Evolutionary conservation across 805 yeast species (phyloP), one percentile per base, ranked within the genome.

Genomic region (Kuraishia hungarica): DNA sequence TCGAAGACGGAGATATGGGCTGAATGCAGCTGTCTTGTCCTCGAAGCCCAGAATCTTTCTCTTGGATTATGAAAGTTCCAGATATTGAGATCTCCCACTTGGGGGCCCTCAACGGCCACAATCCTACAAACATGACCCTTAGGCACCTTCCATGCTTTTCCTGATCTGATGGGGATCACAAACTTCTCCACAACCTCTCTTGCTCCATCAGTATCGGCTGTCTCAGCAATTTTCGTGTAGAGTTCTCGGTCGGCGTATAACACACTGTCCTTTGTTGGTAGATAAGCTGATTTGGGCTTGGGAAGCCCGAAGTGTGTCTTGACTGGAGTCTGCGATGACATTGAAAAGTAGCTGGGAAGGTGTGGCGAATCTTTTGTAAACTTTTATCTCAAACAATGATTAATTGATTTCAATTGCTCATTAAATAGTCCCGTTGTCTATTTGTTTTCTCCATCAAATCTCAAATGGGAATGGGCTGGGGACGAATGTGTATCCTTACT

Each of bases 21-120:
- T 19, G 82, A 75, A 57, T 84, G 87, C 57, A 84, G 69, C 61
- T 83, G 89, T 64, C 88, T 73, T 0, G 87, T 83, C 63, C 89
- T 72, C 3, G 87, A 77, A 17, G 88, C 89, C 88, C 89, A 84
- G 62, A 84, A 74, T 58, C 84, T 69, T 62, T 84, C 88, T 61
- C 86, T 70, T 24, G 84, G 86, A 62, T 83, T 82, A 59, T 80
- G 74, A 52, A 71, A 71, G 60, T 78, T 79, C 88, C 88, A 84
- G 53, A 81, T 77, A 67, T 84, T 83, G 66, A 83, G 76, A 62
- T 84, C 88, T 62, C 87, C 83, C 20, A 84, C 89, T 65, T 84
- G 89, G 1, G 89, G 86, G 3, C 88, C 88, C 60, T 84, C 83
- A 2, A 87, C 84, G 1, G 87, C 80, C 2, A 82, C 78, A 55